Evolutionary conservation across 129 eudicot genomes (phyloP).

Genomic region (Dittrichia graveolens): DNA sequence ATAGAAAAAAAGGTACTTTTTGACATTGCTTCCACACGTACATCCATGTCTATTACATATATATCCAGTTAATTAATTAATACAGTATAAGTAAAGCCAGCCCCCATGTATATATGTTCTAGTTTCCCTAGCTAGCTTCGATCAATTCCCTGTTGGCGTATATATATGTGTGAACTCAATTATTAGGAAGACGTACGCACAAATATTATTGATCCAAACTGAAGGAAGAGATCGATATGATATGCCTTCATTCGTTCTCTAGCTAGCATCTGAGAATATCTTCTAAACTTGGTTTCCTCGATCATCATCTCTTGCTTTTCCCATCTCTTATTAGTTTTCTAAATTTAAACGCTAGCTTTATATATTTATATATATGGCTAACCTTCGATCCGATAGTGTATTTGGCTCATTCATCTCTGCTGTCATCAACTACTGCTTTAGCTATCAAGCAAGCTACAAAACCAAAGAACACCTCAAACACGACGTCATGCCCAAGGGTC

Average conservation of each 20-base stretch:
- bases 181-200: constrained; percentile 36
- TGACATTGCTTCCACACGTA: constrained; percentile 43
- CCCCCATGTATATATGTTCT: constrained; percentile 1
- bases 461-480: constrained; percentile 34
- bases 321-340: neutral
- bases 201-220: constrained; percentile 34
- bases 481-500: constrained; percentile 68
- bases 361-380: constrained; percentile 43
- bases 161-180: constrained; percentile 26
- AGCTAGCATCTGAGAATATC: constrained; percentile 49
- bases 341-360: constrained; percentile 18
- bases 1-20: constrained; percentile 35
- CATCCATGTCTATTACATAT: constrained; percentile 35
- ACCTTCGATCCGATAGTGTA: constrained; percentile 42
- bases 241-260: constrained; percentile 29
- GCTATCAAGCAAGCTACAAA: constrained; percentile 48
- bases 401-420: constrained; percentile 52
- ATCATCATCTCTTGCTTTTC: constrained; percentile 3
- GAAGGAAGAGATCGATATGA: constrained; percentile 30
- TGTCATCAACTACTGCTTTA: constrained; percentile 43
- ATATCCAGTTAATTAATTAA: constrained; percentile 11
- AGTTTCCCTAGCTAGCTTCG: neutral
- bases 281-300: constrained; percentile 40
- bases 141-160: constrained; percentile 8
- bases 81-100: constrained; percentile 30